Evolutionary conservation across 1,139 yeast genomes (phyloP), one percentile per base, ranked within the genome.

Genomic region (Hemisphaericaspora lyxosophila): DNA sequence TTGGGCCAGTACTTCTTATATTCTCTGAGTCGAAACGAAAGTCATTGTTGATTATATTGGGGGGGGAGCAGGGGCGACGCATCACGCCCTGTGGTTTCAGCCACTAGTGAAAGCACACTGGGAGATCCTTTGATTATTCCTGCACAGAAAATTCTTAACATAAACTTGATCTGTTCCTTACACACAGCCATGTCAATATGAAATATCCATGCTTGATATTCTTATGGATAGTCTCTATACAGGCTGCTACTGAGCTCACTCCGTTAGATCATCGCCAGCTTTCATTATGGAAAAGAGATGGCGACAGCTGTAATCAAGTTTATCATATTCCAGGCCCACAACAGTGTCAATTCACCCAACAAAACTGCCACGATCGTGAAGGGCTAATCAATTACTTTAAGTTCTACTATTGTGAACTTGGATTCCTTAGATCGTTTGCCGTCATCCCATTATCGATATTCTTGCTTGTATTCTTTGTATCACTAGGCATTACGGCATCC

Each of bases 401-500:
- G 6, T 29, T 62, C 8, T 75, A 71, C 52, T 74, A 72, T 43
- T 73, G 79, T 42, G 44, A 33, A 15, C 38, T 23, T 24, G 31
- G 15, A 14, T 39, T 15, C 25, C 43, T 9, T 35, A 45, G 26
- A 12, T 36, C 17, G 32, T 45, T 28, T 41, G 57, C 42, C 12
- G 34, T 46, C 7, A 19, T 57, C 36, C 53, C 62, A 23, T 40
- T 56, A 54, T 30, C 37, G 35, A 4, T 43, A 48, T 32, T 46
- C 51, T 2, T 38, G 51, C 4, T 47, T 19, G 40, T 67, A 2
- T 40, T 70, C 2, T 85, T 87, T 54, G 63, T 80, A 31, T 67
- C 80, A 0, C 69, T 87, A 40, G 95, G 95, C 0, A 60, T 80
- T 13, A 78, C 90, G 1, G 90, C 96, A 0, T 80, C 87, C 7